phyloP scores from a whole-genome alignment of 768 basidiomycete species.

The Tephrocybe rancida region DNA sequence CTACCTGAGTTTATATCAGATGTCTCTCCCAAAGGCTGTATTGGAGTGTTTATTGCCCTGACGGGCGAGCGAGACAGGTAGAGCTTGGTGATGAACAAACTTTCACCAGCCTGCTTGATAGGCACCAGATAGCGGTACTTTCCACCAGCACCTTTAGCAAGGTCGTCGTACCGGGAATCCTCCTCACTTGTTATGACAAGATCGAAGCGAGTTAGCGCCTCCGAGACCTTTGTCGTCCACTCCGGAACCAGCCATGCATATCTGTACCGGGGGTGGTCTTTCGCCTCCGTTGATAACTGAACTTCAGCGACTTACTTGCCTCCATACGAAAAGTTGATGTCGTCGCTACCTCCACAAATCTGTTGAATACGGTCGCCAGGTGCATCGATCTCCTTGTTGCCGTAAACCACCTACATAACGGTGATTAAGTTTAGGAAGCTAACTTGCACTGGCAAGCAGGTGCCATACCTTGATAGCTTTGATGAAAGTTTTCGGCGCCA shows the following conservation, averaged over 20 bases:
- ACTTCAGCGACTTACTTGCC: neutral
- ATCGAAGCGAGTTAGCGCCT: conserved; percentile 6
- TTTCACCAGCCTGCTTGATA: neutral
- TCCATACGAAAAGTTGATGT: neutral
- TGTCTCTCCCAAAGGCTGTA: neutral
- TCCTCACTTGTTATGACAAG: neutral
- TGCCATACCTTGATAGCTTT: neutral
- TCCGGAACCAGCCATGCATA: conserved; percentile 10
- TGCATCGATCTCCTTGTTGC: neutral
- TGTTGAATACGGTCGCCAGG: conserved; percentile 4
- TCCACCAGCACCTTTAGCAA: conserved; percentile 3
- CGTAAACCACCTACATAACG: conserved; percentile 11
- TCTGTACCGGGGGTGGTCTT: neutral
- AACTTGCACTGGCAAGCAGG: neutral
- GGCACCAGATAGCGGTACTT: conserved; percentile 8
- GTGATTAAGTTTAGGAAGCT: neutral
- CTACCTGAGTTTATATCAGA: conserved; percentile 2
- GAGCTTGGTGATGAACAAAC: neutral
- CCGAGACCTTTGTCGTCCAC: neutral
- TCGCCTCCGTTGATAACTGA: neutral
- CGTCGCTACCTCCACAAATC: neutral
- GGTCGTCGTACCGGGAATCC: neutral
- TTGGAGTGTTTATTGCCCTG: neutral
- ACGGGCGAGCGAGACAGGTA: neutral
- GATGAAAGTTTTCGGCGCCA: neutral